Base-by-base conservation (phyloP, 768 basidiomycete species). In the Chalciporus sphaerocephalus region DNA sequence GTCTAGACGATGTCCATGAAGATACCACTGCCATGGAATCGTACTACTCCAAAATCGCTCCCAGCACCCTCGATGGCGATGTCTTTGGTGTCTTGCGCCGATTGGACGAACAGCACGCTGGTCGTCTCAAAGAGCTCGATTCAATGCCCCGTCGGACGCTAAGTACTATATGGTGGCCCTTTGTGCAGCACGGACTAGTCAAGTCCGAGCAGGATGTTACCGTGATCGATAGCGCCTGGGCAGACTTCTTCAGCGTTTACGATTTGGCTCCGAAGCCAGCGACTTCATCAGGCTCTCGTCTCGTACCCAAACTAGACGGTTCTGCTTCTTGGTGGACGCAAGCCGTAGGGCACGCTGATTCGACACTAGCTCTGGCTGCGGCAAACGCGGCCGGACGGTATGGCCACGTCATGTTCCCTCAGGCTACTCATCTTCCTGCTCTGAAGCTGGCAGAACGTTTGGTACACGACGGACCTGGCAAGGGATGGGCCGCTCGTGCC, bases 291-390 rank as follows among this genome's bases (percentile, higher is more conserved):
- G 38, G 36, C 40, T 80, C 65, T 44, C 73, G 70, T 43, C 68
- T 75, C 54, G 76, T 72, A 41, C 75, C 81, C 5, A 81, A 89
- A 53, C 79, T 92, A 53, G 94, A 97, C 58, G 85, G 89, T 4
- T 96, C 94, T 0, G 95, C 94, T 1, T 95, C 92, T 10, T 97
- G 95, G 95, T 98, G 95, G 92, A 98, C 93, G 0, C 95, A 98
- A 65, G 78, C 86, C 0, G 67, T 96, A 32, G 95, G 94, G 0
- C 95, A 97, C 56, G 84, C 80, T 0, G 69, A 86, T 53, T 79
- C 88, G 0, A 68, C 80, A 1, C 74, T 96, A 12, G 83, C 89
- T 0, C 72, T 94, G 34, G 92, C 94, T 8, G 94, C 92, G 1
- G 93, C 94, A 2, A 74, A 77, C 25, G 92, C 93, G 6, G 85